Percentiles rank a stretch among this genome's conserved stretches.
Evolutionary conservation across 495 filamentous ascomycete genomes (phyloP).

Genomic region (Cladorrhinum samala): DNA sequence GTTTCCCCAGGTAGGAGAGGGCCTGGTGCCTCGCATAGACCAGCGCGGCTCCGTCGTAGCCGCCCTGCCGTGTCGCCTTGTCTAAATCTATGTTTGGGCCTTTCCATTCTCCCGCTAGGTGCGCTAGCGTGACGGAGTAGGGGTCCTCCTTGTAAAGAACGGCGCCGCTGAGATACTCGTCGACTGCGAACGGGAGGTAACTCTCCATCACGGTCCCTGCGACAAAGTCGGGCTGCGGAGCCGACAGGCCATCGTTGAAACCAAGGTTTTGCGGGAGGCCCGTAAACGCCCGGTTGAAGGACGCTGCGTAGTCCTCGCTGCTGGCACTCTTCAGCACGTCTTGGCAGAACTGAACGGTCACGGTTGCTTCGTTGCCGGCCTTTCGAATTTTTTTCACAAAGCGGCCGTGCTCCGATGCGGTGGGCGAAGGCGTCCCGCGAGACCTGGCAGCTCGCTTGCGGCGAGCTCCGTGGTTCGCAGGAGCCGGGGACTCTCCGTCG

Average conservation of each 20-base stretch:
- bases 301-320: slow-evolving; percentile 10
- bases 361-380: slow-evolving; percentile 22
- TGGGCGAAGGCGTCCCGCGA: slow-evolving; percentile 22
- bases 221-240: slow-evolving; percentile 28
- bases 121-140: slow-evolving; percentile 22
- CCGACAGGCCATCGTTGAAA: slow-evolving; percentile 29
- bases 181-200: slow-evolving; percentile 25
- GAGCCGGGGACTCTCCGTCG: no score
- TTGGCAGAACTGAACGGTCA: slow-evolving; percentile 8
- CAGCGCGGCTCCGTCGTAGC: slow-evolving; percentile 28
- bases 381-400: slow-evolving; percentile 13
- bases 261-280: slow-evolving; percentile 23
- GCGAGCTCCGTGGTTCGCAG: slow-evolving; percentile 17
- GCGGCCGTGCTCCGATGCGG: slow-evolving; percentile 16
- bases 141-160: slow-evolving; percentile 23
- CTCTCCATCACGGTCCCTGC: slow-evolving; percentile 20
- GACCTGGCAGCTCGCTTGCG: slow-evolving; percentile 13
- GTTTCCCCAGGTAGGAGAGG: slow-evolving; percentile 18
- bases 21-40: slow-evolving; percentile 28
- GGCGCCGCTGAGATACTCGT: slow-evolving; percentile 24
- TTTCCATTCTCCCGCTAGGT: slow-evolving; percentile 34
- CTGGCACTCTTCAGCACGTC: slow-evolving; percentile 19
- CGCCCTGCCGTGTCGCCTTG: slow-evolving; percentile 21
- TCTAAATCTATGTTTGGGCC: slow-evolving; percentile 16
- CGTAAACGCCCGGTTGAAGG: slow-evolving; percentile 23